Base-by-base conservation (phyloP, 164 flowering plant genomes). In the Magnolia kwangsiensis region DNA sequence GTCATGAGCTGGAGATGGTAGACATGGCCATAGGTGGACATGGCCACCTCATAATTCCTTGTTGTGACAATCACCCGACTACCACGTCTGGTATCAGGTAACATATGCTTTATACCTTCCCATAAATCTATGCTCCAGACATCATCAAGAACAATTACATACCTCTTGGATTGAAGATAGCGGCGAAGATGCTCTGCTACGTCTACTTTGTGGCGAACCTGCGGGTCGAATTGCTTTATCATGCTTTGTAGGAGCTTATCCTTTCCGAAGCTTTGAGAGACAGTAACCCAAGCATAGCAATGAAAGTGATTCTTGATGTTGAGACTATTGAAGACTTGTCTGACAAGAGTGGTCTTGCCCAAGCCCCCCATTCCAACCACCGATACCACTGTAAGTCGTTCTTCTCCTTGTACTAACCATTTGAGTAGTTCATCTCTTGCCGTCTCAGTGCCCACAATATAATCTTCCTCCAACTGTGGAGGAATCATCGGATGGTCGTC, bases 101-200 rank as follows among this genome's bases (percentile, higher is more conserved):
- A 8, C 1, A 7, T 4, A 16, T 0, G 18, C 23, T 5, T 14
- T 11, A 50, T 14, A 59, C 23, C 55, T 68, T 55, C 61, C 61
- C 61, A 89, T 83, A 87, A 80, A 7, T 67, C 23, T 23, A 67
- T n/a, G 24, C 84, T 77, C 90, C 89, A 84, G 16, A 87, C 88
- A 75, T 89, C 89, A 69, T 89, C 92, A 80, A 86, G 71, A 55
- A 86, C 89, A 67, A 89, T 72, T 74, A 89, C 37, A 58, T 78
- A 89, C 82, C 82, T 82, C 83, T 86, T 83, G 0, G 85, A 81
- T 69, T 55, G 61, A 27, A 87, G 86, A 66, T 79, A 81, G 23
- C 78, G 80, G 8, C 79, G 71, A 20, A 87, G 82, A 72, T 80
- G 83, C 80, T 74, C 2, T 78, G 79, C 74, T 82, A 86, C 66